Evolutionary conservation across 2,329 filamentous ascomycete species (phyloP).

Genomic region (Pleomassaria siparia): DNA sequence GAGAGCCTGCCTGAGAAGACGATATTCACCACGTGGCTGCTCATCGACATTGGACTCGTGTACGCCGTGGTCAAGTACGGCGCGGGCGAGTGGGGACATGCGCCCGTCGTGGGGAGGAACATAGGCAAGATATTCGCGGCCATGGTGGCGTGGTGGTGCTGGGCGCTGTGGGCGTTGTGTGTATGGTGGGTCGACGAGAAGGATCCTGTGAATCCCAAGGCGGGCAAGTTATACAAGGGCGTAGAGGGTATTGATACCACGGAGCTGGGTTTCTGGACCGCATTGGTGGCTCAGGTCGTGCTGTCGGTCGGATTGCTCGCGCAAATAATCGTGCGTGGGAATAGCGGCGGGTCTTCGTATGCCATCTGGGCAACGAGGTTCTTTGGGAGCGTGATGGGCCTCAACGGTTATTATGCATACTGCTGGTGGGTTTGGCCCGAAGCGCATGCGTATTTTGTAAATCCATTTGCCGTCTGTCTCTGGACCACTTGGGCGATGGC

Average conservation of each 20-base stretch:
- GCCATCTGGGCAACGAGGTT: constrained; percentile 85
- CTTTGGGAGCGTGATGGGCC: constrained; percentile 74
- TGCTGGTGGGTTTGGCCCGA: constrained; percentile 56
- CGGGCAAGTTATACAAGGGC: constrained; percentile 35
- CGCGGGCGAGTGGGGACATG: constrained; percentile 47
- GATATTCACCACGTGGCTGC: constrained; percentile 53
- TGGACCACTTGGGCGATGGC: constrained; percentile 45
- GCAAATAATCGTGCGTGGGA: constrained; percentile 50
- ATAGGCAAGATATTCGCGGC: constrained; percentile 42
- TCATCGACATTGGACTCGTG: constrained; percentile 53
- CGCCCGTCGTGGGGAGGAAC: constrained; percentile 47
- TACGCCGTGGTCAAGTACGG: constrained; percentile 51
- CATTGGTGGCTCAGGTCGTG: constrained; percentile 48
- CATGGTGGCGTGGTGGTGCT: constrained; percentile 42
- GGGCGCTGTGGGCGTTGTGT: constrained; percentile 48
- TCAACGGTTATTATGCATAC: constrained; percentile 48
- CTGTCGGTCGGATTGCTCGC: constrained; percentile 46
- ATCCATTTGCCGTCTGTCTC: constrained; percentile 48
- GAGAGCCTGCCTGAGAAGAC: constrained; percentile 48
- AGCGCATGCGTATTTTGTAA: constrained; percentile 51
- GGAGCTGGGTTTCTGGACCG: constrained; percentile 55
- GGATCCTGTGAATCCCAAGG: constrained; percentile 51
- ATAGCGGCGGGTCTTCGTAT: constrained; percentile 53
- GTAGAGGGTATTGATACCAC: constrained; percentile 50
- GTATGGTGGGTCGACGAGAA: constrained; percentile 51